phyloP scores from a whole-genome alignment of 495 filamentous ascomycete genomes.

The Penicillium soppii region DNA sequence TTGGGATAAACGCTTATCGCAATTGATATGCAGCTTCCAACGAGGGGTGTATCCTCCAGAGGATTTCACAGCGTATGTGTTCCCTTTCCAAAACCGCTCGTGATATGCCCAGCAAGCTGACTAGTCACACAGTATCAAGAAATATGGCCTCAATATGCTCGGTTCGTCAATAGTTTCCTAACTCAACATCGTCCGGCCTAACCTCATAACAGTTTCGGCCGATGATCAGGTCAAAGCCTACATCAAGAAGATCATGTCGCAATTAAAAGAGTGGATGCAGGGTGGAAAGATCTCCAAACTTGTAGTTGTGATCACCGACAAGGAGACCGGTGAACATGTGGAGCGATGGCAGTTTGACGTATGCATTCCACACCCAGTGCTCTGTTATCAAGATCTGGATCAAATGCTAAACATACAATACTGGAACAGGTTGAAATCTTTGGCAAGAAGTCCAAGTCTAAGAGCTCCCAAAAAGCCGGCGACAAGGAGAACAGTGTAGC shows the following conservation, averaged over 20 bases:
- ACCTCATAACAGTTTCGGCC: conserved; percentile 61
- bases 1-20: conserved; percentile 4
- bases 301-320: conserved; percentile 91
- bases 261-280: conserved; percentile 94
- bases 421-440: conserved; percentile 65
- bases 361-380: conserved; percentile 13
- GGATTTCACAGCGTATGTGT: conserved; percentile 84
- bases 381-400: no score
- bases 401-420: conserved; percentile 5
- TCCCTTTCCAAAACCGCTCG: neutral
- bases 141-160: conserved; percentile 99
- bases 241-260: conserved; percentile 97
- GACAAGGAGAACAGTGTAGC: conserved; percentile 64
- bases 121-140: conserved; percentile 71
- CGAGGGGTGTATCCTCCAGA: conserved; percentile 96
- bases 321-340: conserved; percentile 93
- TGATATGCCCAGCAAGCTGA: conserved; percentile 1
- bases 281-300: conserved; percentile 95
- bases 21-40: conserved; percentile 65
- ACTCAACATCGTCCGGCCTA: conserved; percentile 2
- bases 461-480: conserved; percentile 43
- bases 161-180: conserved; percentile 40
- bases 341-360: conserved; percentile 99
- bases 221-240: conserved; percentile 99
- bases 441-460: conserved; percentile 53